Percentiles rank a stretch among this genome's conserved stretches.
phyloP scores from a whole-genome alignment of 129 eudicot genomes.

The Erigeron canadensis region DNA sequence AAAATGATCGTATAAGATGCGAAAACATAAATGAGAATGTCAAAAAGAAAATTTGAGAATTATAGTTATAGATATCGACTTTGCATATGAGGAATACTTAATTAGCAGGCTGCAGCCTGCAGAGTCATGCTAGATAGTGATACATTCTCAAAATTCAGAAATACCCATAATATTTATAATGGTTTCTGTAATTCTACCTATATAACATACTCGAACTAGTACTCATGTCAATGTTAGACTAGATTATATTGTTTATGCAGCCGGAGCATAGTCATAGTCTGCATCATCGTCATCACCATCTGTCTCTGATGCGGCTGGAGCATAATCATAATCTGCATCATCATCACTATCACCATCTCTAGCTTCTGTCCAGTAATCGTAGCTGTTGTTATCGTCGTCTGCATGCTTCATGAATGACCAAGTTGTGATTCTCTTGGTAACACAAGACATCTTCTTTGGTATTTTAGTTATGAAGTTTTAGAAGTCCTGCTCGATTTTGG shows the following conservation, averaged over 20 bases:
- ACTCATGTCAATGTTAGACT: too few species aligned
- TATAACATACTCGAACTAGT: too few species aligned
- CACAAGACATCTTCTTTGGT: not conserved
- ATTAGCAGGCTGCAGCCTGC: too few species aligned
- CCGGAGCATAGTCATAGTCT: constrained; percentile 36
- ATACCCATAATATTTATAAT: too few species aligned
- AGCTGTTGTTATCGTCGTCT: not conserved
- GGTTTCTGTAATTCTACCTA: too few species aligned
- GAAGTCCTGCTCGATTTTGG: too few species aligned
- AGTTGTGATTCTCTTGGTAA: not conserved
- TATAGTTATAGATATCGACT: too few species aligned
- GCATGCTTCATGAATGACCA: not conserved
- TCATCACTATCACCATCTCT: constrained; percentile 29
- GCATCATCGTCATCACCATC: constrained; percentile 38
- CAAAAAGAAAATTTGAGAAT: too few species aligned
- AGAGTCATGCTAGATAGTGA: too few species aligned
- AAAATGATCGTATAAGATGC: not conserved
- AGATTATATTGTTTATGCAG: constrained; percentile 9
- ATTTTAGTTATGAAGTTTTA: not conserved
- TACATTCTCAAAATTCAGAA: too few species aligned
- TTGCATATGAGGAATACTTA: too few species aligned
- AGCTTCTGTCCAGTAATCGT: not conserved
- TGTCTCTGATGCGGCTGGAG: not conserved
- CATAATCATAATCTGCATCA: constrained; percentile 28
- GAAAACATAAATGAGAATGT: too few species aligned